Evolutionary conservation across 164 flowering plant genomes (phyloP).

Genomic region (Dillenia suffruticosa): DNA sequence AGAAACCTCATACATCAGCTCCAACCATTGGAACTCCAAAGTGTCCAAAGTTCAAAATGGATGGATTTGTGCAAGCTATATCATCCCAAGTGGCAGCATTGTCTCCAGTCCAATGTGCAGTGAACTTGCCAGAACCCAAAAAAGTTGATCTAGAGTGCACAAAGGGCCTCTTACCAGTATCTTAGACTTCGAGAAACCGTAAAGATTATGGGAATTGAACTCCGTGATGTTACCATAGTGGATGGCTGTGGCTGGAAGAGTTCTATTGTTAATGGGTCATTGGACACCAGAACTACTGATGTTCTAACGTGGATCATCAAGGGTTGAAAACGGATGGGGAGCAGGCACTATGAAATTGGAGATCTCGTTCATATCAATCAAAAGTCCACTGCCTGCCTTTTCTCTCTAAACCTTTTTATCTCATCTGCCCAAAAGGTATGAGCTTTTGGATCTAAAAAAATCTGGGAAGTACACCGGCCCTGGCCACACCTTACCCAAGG

Average conservation of each 20-base stretch:
- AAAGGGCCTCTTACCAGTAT: slow-evolving; percentile 60
- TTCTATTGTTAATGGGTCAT: slow-evolving; percentile 39
- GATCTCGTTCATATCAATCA: slow-evolving; percentile 93
- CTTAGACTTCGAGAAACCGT: slow-evolving; percentile 52
- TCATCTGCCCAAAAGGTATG: slow-evolving; percentile 51
- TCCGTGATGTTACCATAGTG: slow-evolving; percentile 56
- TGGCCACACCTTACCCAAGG: slow-evolving; percentile 82
- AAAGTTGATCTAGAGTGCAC: slow-evolving; percentile 71
- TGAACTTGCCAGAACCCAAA: slow-evolving; percentile 65
- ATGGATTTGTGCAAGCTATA: slow-evolving; percentile 57
- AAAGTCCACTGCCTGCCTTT: slow-evolving; percentile 51
- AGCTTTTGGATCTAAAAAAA: slow-evolving; percentile 45
- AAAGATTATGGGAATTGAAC: slow-evolving; percentile 62
- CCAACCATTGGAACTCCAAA: slow-evolving; percentile 93
- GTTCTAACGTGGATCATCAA: slow-evolving; percentile 76
- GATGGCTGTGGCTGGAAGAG: slow-evolving; percentile 51
- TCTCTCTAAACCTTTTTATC: slow-evolving; percentile 42
- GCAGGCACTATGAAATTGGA: slow-evolving; percentile 58
- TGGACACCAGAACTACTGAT: slow-evolving; percentile 44
- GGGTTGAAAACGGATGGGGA: slow-evolving; percentile 33
- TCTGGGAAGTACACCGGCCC: slow-evolving; percentile 76
- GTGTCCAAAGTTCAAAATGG: slow-evolving; percentile 59
- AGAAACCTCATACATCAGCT: slow-evolving; percentile 84
- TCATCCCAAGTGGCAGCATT: slow-evolving; percentile 78
- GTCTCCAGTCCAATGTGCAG: slow-evolving; percentile 94